Evolutionary conservation across 768 basidiomycete genomes (phyloP).

Genomic region (Termitomyces sp.): DNA sequence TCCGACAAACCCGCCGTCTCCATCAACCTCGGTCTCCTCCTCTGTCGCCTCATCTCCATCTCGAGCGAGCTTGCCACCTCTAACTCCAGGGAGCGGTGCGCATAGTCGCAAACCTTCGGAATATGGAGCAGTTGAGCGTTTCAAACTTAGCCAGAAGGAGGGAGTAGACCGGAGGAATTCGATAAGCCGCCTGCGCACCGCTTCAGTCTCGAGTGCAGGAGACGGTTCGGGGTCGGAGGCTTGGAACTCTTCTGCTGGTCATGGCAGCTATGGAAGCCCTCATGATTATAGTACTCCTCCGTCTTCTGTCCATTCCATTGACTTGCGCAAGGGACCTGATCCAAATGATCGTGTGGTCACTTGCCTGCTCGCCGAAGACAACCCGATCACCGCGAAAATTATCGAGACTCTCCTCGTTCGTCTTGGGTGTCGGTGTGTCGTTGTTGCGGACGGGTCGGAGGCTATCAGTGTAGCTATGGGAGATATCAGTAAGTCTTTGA

Average conservation of each 20-base stretch:
- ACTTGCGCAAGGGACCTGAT: constrained; percentile 70
- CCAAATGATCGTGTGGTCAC: constrained; percentile 87
- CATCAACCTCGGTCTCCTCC: constrained; percentile 87
- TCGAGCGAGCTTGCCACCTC: constrained; percentile 62
- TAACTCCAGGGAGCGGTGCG: constrained; percentile 58
- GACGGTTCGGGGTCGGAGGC: constrained; percentile 76
- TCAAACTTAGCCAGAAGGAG: constrained; percentile 80
- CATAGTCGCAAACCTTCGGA: constrained; percentile 89
- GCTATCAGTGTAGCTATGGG: constrained; percentile 97
- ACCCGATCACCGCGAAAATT: constrained; percentile 97
- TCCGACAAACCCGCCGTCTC: constrained; percentile 81
- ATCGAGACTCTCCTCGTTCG: constrained; percentile 91
- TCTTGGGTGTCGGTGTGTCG: constrained; percentile 91
- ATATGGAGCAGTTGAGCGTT: constrained; percentile 79
- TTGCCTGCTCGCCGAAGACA: constrained; percentile 93
- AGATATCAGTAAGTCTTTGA: constrained; percentile 79
- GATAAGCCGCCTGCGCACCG: constrained; percentile 82
- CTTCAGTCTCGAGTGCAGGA: constrained; percentile 78
- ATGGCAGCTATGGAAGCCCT: constrained; percentile 36
- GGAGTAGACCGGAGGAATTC: constrained; percentile 71
- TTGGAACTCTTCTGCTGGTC: constrained; percentile 56
- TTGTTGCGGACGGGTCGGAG: constrained; percentile 94
- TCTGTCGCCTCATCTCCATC: constrained; percentile 89
- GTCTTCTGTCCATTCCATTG: constrained; percentile 82
- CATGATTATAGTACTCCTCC: constrained; percentile 65